Percentiles rank a stretch among this genome's conserved stretches.
These are phyloP conservation scores for Leucocoprinus gongylophorus DNA, from an alignment of 1,284 basidiomycete species.

Conservation along the genomic window DNA sequence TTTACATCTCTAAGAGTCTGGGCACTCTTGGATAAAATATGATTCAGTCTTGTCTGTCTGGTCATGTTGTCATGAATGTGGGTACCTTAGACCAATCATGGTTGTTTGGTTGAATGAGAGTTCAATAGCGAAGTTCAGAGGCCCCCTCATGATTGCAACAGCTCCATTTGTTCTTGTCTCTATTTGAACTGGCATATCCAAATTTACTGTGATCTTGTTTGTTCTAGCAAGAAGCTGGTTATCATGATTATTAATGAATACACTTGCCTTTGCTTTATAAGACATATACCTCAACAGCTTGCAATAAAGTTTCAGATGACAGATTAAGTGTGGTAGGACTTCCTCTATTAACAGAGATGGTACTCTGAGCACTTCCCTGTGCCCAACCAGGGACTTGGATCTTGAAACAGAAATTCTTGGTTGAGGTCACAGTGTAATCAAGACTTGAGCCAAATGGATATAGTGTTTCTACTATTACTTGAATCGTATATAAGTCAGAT, in stretches of 20 bases:
- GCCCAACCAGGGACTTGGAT: background rate
- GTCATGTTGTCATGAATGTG: background rate
- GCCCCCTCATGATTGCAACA: slow-evolving; percentile 30
- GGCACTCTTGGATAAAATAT: slow-evolving; percentile 23
- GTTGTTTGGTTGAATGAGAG: slow-evolving; percentile 29
- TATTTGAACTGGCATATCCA: slow-evolving; percentile 28
- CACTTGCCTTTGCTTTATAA: no score
- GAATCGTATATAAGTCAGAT: background rate
- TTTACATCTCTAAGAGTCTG: slow-evolving; percentile 30
- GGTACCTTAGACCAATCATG: slow-evolving; percentile 28
- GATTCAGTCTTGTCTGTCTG: background rate
- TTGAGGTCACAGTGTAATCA: background rate
- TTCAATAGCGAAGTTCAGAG: slow-evolving; percentile 33
- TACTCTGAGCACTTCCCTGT: background rate
- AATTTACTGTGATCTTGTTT: slow-evolving; percentile 24
- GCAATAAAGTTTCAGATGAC: no score
- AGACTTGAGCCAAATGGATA: background rate
- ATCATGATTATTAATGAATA: no score
- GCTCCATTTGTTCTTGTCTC: slow-evolving; percentile 29
- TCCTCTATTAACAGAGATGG: background rate
- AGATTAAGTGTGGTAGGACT: background rate
- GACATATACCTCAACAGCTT: background rate
- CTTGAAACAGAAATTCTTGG: background rate
- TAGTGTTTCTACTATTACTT: slow-evolving; percentile 9
- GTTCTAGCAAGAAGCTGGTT: slow-evolving; percentile 24